phyloP scores from a whole-genome alignment of 2,329 filamentous ascomycete species.

The Cercospora brassicicola region DNA sequence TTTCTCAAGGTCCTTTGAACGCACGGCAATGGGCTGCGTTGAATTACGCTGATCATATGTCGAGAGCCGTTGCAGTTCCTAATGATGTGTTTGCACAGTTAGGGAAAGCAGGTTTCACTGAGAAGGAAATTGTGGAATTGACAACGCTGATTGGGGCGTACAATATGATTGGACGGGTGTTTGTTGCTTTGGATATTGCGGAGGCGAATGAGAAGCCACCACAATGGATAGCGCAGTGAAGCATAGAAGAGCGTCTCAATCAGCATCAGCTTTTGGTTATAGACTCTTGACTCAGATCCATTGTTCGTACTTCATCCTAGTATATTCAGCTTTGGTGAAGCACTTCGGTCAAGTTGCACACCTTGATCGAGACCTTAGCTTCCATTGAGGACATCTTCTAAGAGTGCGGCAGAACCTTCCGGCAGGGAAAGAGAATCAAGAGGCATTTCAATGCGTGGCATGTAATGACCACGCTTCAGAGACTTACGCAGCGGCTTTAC shows the following conservation, averaged over 20 bases:
- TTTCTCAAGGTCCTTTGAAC: neutral
- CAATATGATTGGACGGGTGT: neutral
- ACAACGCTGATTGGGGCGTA: neutral
- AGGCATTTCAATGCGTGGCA: neutral
- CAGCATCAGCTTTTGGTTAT: neutral
- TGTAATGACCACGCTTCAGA: no score
- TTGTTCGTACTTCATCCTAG: neutral
- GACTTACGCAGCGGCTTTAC: neutral
- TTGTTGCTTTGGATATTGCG: neutral
- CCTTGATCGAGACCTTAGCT: neutral
- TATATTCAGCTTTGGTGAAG: neutral
- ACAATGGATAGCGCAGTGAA: neutral
- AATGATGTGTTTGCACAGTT: neutral
- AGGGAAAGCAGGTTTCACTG: neutral
- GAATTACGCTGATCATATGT: neutral
- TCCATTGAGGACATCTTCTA: neutral
- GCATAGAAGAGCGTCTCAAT: neutral
- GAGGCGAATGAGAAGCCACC: neutral
- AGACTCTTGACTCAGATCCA: neutral
- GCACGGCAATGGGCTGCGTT: neutral
- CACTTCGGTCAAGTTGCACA: neutral
- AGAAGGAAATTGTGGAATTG: neutral
- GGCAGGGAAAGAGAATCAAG: neutral
- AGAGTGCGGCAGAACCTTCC: neutral
- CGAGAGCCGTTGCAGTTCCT: neutral